Conservation (phyloP, 805 yeast species). For the Metschnikowia arizonensis region DNA sequence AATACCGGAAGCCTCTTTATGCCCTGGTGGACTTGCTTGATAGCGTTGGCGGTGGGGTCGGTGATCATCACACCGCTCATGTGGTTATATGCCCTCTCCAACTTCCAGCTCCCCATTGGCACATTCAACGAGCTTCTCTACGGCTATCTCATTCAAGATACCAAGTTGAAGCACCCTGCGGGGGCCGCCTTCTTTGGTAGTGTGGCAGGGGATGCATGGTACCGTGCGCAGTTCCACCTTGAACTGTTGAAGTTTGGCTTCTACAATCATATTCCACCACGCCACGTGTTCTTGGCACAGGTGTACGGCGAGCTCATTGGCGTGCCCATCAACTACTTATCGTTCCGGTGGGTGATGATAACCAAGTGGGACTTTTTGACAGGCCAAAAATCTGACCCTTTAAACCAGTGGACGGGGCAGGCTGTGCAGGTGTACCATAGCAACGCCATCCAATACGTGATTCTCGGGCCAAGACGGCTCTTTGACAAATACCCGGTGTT, state of each 20-base stretch:
- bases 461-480: slow-evolving; percentile 45
- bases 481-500: slow-evolving; percentile 40
- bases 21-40: slow-evolving; percentile 43
- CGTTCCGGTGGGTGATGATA: slow-evolving; percentile 44
- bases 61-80: slow-evolving; percentile 47
- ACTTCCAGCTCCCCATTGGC: slow-evolving; percentile 51
- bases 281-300: slow-evolving; percentile 47
- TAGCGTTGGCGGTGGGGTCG: slow-evolving; percentile 42
- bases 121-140: slow-evolving; percentile 48
- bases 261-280: slow-evolving; percentile 52
- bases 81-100: slow-evolving; percentile 48
- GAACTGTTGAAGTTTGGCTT: slow-evolving; percentile 46
- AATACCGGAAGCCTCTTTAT: slow-evolving; percentile 27
- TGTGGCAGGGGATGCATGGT: slow-evolving; percentile 53
- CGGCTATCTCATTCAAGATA: slow-evolving; percentile 42
- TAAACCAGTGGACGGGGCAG: slow-evolving; percentile 53
- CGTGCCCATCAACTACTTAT: slow-evolving; percentile 48
- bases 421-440: slow-evolving; percentile 38
- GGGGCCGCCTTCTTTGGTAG: slow-evolving; percentile 49
- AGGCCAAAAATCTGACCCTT: slow-evolving; percentile 38
- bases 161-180: slow-evolving; percentile 38
- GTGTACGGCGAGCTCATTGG: slow-evolving; percentile 50
- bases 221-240: slow-evolving; percentile 42
- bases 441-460: slow-evolving; percentile 50
- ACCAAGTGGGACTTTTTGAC: slow-evolving; percentile 36